Conservation (phyloP, 2,329 filamentous ascomycete species). For the Ophiostoma ulmi region DNA sequence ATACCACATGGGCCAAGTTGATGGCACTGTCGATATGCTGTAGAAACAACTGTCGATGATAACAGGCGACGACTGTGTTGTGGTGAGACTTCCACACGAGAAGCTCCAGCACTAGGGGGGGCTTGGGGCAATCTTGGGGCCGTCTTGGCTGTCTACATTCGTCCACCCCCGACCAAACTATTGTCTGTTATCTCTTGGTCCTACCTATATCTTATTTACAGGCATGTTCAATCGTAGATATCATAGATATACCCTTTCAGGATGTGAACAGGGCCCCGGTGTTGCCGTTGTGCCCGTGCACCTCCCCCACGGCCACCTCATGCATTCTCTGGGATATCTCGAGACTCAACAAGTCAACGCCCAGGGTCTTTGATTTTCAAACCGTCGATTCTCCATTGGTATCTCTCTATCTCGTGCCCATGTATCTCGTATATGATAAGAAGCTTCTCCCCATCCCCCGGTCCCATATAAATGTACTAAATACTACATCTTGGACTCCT, state of each 20-base stretch:
- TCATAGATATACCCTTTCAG: not conserved
- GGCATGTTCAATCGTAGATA: not conserved
- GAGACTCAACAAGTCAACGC: not conserved
- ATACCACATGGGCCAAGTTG: not conserved
- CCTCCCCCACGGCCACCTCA: not conserved
- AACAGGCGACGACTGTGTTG: not conserved
- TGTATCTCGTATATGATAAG: not conserved
- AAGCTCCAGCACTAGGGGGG: not conserved
- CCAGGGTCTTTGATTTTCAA: not conserved
- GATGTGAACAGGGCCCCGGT: not conserved
- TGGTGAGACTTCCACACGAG: not conserved
- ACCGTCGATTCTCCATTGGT: not conserved
- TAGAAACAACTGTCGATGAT: not conserved
- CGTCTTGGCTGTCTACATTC: conserved; percentile 5
- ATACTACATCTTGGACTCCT: not conserved
- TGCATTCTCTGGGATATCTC: not conserved
- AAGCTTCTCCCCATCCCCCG: not conserved
- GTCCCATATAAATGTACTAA: not conserved
- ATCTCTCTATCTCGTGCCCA: not conserved
- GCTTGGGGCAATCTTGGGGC: conserved; percentile 4
- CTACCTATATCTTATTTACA: not conserved
- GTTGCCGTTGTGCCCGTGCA: not conserved
- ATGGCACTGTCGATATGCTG: not conserved
- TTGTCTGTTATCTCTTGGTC: conserved; percentile 11
- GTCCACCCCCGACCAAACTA: conserved; percentile 1